These are phyloP conservation scores for Lactarius quietus DNA, from an alignment of 768 basidiomycete genomes.

Conservation along the genomic window DNA sequence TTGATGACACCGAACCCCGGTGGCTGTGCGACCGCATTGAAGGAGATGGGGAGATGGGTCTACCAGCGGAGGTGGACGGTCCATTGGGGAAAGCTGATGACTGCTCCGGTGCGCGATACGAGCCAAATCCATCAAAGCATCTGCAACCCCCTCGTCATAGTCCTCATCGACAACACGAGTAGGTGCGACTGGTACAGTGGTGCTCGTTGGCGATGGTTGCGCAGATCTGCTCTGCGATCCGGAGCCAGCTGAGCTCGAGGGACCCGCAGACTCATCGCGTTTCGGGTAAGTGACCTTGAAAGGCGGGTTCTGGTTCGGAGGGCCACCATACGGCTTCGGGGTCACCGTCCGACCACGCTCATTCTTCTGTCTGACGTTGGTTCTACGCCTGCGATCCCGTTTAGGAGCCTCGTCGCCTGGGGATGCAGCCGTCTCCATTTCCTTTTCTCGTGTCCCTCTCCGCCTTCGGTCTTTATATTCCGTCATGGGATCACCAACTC, in stretches of 20 bases:
- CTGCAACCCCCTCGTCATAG: constrained; percentile 90
- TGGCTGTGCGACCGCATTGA: constrained; percentile 48
- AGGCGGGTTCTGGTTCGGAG: constrained; percentile 26
- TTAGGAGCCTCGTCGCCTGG: constrained; percentile 42
- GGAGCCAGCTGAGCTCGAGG: constrained; percentile 61
- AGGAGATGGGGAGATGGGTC: constrained; percentile 35
- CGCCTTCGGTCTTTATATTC: constrained; percentile 48
- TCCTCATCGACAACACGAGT: constrained; percentile 82
- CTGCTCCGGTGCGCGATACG: constrained; percentile 29
- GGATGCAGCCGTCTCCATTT: constrained; percentile 19
- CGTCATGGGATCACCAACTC: constrained; percentile 35
- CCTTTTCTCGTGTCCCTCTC: constrained; percentile 25
- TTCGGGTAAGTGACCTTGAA: constrained; percentile 31
- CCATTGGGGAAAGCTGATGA: constrained; percentile 24
- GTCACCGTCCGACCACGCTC: constrained; percentile 44
- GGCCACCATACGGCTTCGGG: constrained; percentile 37
- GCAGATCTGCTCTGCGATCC: constrained; percentile 51
- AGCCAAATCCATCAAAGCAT: constrained; percentile 70
- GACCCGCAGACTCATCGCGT: constrained; percentile 53
- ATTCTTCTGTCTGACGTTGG: constrained; percentile 41
- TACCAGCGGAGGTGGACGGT: constrained; percentile 14
- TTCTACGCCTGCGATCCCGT: constrained; percentile 55
- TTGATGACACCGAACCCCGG: constrained; percentile 66
- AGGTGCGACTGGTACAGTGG: constrained; percentile 54
- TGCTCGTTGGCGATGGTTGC: constrained; percentile 69